Base-by-base conservation (phyloP, 768 basidiomycete genomes). In the Cyclocybe cylindracea region DNA sequence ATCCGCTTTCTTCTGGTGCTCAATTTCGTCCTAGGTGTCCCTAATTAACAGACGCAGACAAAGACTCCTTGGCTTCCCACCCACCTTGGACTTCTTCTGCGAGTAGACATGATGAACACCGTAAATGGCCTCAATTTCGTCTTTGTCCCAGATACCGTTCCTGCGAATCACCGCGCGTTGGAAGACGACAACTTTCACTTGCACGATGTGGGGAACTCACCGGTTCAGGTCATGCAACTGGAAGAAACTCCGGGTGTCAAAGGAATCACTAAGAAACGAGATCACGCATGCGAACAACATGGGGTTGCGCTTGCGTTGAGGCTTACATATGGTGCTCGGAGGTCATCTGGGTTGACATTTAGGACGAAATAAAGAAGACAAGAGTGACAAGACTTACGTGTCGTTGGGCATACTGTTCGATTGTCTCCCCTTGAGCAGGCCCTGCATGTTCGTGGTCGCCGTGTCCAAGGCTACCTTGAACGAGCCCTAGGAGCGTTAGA, bases 101-200 rank as follows among this genome's bases (percentile, higher is more conserved):
- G 87, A 89, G 66, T 88, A 91, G 50, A 93, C 78, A 63, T 98
- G 95, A 67, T 97, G 94, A 7, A 98, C 88, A 47, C 96, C 96
- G 59, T 99, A 99, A 36, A 99, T 85, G 14, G 94, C 94, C 69
- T 97, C 89, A 54, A 99, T 89, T 68, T 99, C 96, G 48, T 86
- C 85, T 52, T 77, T 76, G 65, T 91, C 87, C 86, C 93, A 93
- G 47, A 80, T 62, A 0, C 91, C 91, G 63, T 98, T 85, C 36
- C 89, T 91, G 60, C 2, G 41, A 34, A 40, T n/a, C 44, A 19
- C 55, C 53, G 41, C 55, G 41, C 41, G 31, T 42, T 39, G n/a
- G 16, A 24, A 18, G 7, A 10, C 7, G 10, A 14, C 18, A n/a
- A 36, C n/a, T 29, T 39, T 35, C 19, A 7, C 34, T 36, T 6